Conservation (phyloP, 306 rosid species). For the Dicorynia guianensis region DNA sequence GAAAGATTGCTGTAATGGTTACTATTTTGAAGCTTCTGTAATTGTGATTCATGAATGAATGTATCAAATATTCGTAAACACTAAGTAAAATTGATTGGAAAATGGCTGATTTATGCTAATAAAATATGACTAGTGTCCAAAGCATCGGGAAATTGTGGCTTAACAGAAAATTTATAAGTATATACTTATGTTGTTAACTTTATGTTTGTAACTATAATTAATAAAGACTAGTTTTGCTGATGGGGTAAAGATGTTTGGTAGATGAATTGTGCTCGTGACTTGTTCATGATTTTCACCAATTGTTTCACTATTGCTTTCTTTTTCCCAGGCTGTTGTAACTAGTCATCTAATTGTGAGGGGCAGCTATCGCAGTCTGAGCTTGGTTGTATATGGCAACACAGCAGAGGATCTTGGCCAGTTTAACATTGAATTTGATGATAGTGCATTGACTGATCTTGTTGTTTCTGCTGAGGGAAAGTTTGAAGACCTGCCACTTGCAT, state of each 20-base stretch:
- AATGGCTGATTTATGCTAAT: slow-evolving; percentile 23
- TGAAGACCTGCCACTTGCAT: slow-evolving; percentile 90
- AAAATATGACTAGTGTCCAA: slow-evolving; percentile 16
- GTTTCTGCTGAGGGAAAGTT: slow-evolving; percentile 86
- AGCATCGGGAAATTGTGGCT: neutral
- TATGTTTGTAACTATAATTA: neutral
- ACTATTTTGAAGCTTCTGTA: slow-evolving; percentile 1
- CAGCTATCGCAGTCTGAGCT: slow-evolving; percentile 93
- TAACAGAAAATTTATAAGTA: neutral
- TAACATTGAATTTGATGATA: slow-evolving; percentile 91
- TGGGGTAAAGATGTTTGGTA: slow-evolving; percentile 1
- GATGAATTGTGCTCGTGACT: slow-evolving; percentile 21
- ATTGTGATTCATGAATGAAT: neutral
- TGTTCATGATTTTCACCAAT: slow-evolving; percentile 28
- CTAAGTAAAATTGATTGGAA: neutral
- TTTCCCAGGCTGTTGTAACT: slow-evolving; percentile 88
- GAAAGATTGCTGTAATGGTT: neutral
- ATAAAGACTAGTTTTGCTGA: neutral
- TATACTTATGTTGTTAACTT: neutral
- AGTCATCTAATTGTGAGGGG: slow-evolving; percentile 97
- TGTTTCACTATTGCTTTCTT: slow-evolving; percentile 31
- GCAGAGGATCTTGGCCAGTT: slow-evolving; percentile 98
- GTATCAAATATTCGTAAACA: slow-evolving; percentile 12
- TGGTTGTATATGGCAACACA: slow-evolving; percentile 94
- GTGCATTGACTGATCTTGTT: slow-evolving; percentile 81